Evolutionary conservation across 2,329 filamentous ascomycete genomes (phyloP), one percentile per base, ranked within the genome.

Genomic region (Sporothrix schenckii): DNA sequence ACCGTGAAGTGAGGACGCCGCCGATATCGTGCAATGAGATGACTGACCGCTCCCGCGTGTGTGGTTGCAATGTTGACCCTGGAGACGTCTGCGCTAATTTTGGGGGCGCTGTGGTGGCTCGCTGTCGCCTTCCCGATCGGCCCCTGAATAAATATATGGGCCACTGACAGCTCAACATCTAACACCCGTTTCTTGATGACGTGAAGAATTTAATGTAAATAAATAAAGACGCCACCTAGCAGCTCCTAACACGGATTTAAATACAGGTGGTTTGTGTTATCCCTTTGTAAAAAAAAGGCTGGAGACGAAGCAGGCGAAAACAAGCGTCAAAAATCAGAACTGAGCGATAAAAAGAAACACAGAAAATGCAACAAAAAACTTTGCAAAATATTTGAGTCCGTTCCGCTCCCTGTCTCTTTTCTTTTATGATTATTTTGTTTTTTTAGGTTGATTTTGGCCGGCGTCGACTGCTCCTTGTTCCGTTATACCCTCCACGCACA

Each of bases 341-440:
- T 14, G 14, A 44, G 50, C n/a, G 49, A 16, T 16, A 24, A 61
- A 34, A 63, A 27, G 68, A 70, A 66, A 65, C 14, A 53, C 49
- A 71, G 39, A 60, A 68, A 69, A 68, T 58, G 39, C 39, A 54
- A 19, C n/a, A 60, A 44, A 39, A 39, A 44, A 66, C 44, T 53
- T 54, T 56, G 56, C 65, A 54, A 16, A 44, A 56, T n/a, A 56
- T 34, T 34, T 56, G 19, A 27, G 34, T 41, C 50, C 44, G 27
- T 50, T 44, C 61, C 61, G 24, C 44, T 66, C 34, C 44, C 44
- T 50, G 21, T 60, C 27, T 68, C 39, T 39, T 47, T 34, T 60
- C 10, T 69, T 61, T 66, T 61, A 16, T 52, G 30, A 9, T 63
- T 69, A n/a, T 67, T 67, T 53, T 50, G 47, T 69, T 50, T 60